phyloP scores from a whole-genome alignment of 148 eudicot genomes.

The Suaeda aralocaspica region DNA sequence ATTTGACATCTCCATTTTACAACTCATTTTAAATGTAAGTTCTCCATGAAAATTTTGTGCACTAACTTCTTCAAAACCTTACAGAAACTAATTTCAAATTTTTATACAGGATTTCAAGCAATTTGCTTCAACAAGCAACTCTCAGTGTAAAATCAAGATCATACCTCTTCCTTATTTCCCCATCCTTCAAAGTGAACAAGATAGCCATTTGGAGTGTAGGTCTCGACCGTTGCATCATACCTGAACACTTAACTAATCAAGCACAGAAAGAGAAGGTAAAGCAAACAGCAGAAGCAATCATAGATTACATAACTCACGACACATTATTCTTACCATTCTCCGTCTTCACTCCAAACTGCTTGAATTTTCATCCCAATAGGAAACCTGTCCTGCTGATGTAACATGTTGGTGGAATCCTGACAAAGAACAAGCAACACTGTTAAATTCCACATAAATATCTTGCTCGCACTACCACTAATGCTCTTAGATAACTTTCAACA shows the following conservation, averaged over 20 bases:
- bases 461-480: not conserved
- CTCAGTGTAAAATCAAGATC: not conserved
- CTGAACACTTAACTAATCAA: conserved; percentile 71
- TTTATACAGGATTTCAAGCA: too few relatives aligned
- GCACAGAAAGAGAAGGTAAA: conserved; percentile 28
- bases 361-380: conserved; percentile 84
- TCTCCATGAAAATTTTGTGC: too few relatives aligned
- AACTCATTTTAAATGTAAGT: too few relatives aligned
- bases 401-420: conserved; percentile 35
- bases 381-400: conserved; percentile 49
- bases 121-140: not conserved
- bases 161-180: conserved; percentile 98
- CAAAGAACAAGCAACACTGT: conserved; percentile 6
- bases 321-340: conserved; percentile 67
- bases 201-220: conserved; percentile 73
- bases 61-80: too few relatives aligned
- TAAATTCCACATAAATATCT: not conserved
- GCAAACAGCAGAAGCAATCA: conserved; percentile 13
- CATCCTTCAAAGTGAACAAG: conserved; percentile 65
- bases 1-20: too few relatives aligned
- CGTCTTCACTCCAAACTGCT: conserved; percentile 97
- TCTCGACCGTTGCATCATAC: conserved; percentile 82
- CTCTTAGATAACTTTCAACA: not conserved
- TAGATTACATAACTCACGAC: conserved; percentile 11
- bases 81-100: too few relatives aligned